These are phyloP conservation scores for Westerdykella sp. DNA, from an alignment of 2,329 filamentous ascomycete species.

Conservation along the genomic window DNA sequence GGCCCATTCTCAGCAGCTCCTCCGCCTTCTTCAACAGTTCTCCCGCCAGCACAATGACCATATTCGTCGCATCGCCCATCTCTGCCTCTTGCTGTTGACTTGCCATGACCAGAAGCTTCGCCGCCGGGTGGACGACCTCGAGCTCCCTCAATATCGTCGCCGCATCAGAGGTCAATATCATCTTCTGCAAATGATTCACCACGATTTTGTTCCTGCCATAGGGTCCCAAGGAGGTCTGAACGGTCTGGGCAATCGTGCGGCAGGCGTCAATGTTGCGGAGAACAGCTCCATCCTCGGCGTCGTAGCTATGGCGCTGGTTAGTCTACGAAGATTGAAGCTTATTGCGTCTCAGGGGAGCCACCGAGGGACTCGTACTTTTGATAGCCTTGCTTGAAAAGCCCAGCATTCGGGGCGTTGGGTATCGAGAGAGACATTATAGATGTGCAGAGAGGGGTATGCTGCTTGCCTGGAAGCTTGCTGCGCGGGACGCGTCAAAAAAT, in stretches of 20 bases:
- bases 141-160: constrained; percentile 96
- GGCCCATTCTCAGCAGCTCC: constrained; percentile 89
- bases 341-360: background rate
- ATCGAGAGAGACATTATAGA: constrained; percentile 86
- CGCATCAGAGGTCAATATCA: constrained; percentile 97
- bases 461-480: constrained; percentile 19
- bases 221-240: constrained; percentile 92
- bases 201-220: constrained; percentile 99
- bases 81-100: constrained; percentile 98
- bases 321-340: constrained; percentile 12
- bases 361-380: constrained; percentile 63
- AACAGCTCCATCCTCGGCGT: constrained; percentile 97
- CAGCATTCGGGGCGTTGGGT: constrained; percentile 84
- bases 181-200: constrained; percentile 99
- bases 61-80: constrained; percentile 97
- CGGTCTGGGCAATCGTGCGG: constrained; percentile 88
- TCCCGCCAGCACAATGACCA: constrained; percentile 92
- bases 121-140: constrained; percentile 95
- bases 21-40: constrained; percentile 96
- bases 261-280: constrained; percentile 98
- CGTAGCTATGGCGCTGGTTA: constrained; percentile 64
- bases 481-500: constrained; percentile 28
- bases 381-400: constrained; percentile 94
- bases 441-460: constrained; percentile 25
- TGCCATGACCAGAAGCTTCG: constrained; percentile 96